A percentile compares a stretch with the other conserved stretches of the same genome.
These are phyloP conservation scores for Malassezia slooffiae DNA, from an alignment of 1,284 basidiomycete genomes.

Conservation along the genomic window DNA sequence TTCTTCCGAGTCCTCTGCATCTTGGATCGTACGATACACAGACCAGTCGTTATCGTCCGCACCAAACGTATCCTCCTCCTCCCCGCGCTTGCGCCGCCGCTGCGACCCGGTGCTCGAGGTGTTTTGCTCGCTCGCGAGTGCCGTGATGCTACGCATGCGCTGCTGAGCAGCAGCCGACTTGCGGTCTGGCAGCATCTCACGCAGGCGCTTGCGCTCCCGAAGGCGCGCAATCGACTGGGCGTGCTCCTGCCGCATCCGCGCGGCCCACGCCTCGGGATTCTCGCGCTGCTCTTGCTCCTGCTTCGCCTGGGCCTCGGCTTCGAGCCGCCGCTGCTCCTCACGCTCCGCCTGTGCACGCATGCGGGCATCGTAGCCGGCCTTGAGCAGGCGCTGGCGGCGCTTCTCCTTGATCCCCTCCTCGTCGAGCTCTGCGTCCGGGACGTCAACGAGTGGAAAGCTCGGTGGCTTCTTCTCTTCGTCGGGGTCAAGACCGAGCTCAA, in stretches of 20 bases:
- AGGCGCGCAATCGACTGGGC: slow-evolving; percentile 64
- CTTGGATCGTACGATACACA: slow-evolving; percentile 91
- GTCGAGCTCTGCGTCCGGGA: slow-evolving; percentile 83
- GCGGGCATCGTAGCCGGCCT: slow-evolving; percentile 88
- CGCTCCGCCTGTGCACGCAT: slow-evolving; percentile 76
- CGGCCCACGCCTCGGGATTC: slow-evolving; percentile 32
- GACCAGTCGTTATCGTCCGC: slow-evolving; percentile 94
- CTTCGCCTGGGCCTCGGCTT: slow-evolving; percentile 58
- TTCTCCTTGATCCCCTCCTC: slow-evolving; percentile 92
- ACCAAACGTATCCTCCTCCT: slow-evolving; percentile 80
- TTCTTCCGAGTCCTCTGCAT: slow-evolving; percentile 75
- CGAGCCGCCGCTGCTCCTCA: slow-evolving; percentile 56
- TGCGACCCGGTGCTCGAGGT: slow-evolving; percentile 48
- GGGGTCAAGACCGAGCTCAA: slow-evolving; percentile 54
- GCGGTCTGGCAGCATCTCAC: slow-evolving; percentile 72
- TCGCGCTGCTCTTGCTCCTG: slow-evolving; percentile 64
- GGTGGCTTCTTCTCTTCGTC: slow-evolving; percentile 57
- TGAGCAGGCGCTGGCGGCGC: slow-evolving; percentile 79
- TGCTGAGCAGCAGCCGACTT: slow-evolving; percentile 93
- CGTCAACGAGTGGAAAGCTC: slow-evolving; percentile 75
- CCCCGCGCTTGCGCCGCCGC: slow-evolving; percentile 28
- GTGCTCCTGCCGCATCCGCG: slow-evolving; percentile 30
- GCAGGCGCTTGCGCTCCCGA: slow-evolving; percentile 68
- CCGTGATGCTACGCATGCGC: slow-evolving; percentile 92
- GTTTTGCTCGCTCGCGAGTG: slow-evolving; percentile 60